Conservation (phyloP, 2,329 filamentous ascomycete genomes). For the Ophiosphaerella herpotricha region DNA sequence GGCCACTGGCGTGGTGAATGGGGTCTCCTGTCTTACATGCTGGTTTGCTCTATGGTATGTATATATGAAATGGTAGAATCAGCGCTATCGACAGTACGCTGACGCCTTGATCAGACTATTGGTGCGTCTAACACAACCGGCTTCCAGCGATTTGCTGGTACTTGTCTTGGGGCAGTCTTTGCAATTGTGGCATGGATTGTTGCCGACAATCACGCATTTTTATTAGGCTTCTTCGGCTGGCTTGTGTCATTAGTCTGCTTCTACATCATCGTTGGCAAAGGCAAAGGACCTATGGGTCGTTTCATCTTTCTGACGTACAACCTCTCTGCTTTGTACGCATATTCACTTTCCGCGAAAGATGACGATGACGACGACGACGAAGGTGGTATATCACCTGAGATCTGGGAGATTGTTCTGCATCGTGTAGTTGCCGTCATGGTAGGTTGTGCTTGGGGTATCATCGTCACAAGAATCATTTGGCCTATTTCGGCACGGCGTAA, state of each 20-base stretch:
- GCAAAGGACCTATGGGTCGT: conserved; percentile 86
- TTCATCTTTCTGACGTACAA: conserved; percentile 98
- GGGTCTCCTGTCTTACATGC: conserved; percentile 96
- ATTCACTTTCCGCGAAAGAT: conserved; percentile 81
- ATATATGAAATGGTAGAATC: not conserved
- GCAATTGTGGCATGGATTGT: conserved; percentile 79
- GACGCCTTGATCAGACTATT: conserved; percentile 64
- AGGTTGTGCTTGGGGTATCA: conserved; percentile 89
- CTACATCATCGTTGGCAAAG: conserved; percentile 82
- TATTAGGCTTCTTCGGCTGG: conserved; percentile 81
- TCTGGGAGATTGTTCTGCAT: conserved; percentile 85
- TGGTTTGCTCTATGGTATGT: conserved; percentile 83
- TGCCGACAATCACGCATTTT: conserved; percentile 72
- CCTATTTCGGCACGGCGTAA: conserved; percentile 88
- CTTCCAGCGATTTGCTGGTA: conserved; percentile 83
- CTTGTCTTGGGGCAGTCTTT: conserved; percentile 75
- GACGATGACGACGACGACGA: conserved; percentile 82
- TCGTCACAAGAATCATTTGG: conserved; percentile 89
- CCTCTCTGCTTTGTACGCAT: conserved; percentile 90
- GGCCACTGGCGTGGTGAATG: conserved; percentile 92
- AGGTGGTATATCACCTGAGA: conserved; percentile 80
- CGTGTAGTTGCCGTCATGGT: conserved; percentile 83
- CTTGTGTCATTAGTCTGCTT: conserved; percentile 81
- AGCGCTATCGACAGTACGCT: not conserved
- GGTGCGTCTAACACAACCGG: conserved; percentile 95